Evolutionary conservation across 202 grass and related monocot genomes (phyloP).

Genomic region (Elaeis oleifera): DNA sequence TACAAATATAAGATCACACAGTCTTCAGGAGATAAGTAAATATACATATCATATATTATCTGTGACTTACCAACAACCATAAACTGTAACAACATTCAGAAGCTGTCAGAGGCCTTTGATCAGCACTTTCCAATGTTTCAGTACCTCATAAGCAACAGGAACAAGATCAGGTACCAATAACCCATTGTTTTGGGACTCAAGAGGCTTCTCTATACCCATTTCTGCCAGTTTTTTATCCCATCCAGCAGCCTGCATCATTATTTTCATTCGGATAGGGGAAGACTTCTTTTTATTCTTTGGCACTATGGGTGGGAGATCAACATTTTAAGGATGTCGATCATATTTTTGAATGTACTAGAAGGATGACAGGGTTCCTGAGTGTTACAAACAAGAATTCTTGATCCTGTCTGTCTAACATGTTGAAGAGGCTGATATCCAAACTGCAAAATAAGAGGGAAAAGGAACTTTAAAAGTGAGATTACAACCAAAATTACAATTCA

Average conservation of each 20-base stretch:
- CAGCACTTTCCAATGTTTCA: constrained; percentile 74
- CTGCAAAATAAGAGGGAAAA: constrained; percentile 6
- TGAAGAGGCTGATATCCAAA: constrained; percentile 11
- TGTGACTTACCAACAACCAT: constrained; percentile 56
- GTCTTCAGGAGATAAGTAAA: background rate
- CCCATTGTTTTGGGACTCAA: constrained; percentile 73
- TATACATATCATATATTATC: background rate
- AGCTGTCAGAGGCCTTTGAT: constrained; percentile 74
- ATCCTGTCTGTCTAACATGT: background rate
- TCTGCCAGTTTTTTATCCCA: constrained; percentile 55
- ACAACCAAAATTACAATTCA: too few relatives aligned
- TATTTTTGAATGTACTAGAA: constrained; percentile 15
- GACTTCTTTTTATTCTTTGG: constrained; percentile 87
- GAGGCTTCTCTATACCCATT: constrained; percentile 63
- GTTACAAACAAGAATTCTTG: constrained; percentile 14
- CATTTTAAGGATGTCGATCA: constrained; percentile 42
- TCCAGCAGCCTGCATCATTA: constrained; percentile 49
- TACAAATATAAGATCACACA: too few relatives aligned
- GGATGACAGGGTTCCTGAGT: constrained; percentile 29
- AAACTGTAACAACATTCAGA: constrained; percentile 63
- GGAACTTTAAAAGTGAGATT: too few relatives aligned
- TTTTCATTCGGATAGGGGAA: constrained; percentile 53
- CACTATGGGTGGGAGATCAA: constrained; percentile 63
- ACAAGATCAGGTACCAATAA: constrained; percentile 72
- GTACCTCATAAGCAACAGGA: constrained; percentile 62